A percentile compares a stretch with the other conserved stretches of the same genome.
Conservation (phyloP, 2,329 filamentous ascomycete species). For the Magnaporthiopsis incrustans region DNA sequence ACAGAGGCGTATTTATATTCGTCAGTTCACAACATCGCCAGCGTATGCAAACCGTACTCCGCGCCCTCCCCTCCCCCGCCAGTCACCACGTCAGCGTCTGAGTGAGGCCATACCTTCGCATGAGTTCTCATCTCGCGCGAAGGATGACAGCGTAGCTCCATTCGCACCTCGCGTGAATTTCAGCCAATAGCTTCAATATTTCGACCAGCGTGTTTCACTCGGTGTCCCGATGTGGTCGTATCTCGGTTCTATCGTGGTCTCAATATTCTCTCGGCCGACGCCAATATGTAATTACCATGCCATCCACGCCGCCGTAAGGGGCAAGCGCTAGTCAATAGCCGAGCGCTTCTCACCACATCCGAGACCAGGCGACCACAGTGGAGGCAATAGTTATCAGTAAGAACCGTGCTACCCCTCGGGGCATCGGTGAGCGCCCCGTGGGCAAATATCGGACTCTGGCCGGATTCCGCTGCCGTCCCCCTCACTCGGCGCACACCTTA, state of each 20-base stretch:
- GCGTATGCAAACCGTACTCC: background rate
- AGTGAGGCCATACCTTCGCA: background rate
- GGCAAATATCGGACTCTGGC: background rate
- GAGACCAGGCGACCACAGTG: background rate
- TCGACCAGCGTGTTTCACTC: background rate
- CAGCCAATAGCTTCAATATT: background rate
- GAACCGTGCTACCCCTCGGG: background rate
- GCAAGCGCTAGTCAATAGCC: background rate
- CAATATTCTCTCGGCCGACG: background rate
- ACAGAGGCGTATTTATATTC: background rate
- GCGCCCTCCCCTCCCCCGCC: too few relatives aligned
- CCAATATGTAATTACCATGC: background rate
- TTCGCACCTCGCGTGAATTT: background rate
- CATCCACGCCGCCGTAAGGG: background rate
- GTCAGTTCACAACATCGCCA: background rate
- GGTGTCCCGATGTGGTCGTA: background rate
- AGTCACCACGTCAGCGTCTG: too few relatives aligned
- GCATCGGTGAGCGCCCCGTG: background rate
- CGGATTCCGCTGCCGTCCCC: too few relatives aligned
- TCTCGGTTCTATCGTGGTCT: background rate
- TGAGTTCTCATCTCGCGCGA: too few relatives aligned
- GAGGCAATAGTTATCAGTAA: background rate
- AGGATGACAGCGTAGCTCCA: background rate
- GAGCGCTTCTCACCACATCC: background rate
- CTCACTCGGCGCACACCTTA: background rate